Base-by-base conservation (phyloP, 805 yeast species). In the Ogataea haglerorum region DNA sequence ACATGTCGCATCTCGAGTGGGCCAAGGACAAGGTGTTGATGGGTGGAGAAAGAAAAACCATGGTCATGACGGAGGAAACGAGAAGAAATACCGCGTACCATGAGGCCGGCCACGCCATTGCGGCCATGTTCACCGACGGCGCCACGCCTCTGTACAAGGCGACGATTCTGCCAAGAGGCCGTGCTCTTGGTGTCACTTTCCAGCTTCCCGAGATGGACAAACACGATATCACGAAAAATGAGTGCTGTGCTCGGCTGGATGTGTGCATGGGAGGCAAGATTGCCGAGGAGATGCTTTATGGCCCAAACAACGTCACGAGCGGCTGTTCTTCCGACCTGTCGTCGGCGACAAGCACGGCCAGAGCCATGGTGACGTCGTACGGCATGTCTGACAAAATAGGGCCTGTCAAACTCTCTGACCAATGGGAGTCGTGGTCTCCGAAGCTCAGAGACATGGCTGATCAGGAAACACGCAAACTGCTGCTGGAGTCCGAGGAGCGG, bases 201-300 rank as follows among this genome's bases (percentile, higher is more conserved):
- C 98, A 91, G 65, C 76, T 93, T 51, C 99, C 99, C 3, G 98
- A 93, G 61, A 88, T 90, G 91, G 99, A 93, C 67, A 91, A 93
- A 69, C 89, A 86, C 46, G 98, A 91, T 58, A 85, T 86, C 65
- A 88, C 96, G 23, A 85, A 78, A 61, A 78, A 74, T 46, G 98
- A 93, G 65, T 86, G 96, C 61, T 72, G 83, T 49, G 96, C 98
- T 0, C 73, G 95, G 48, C 67, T 93, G 51, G 99, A 93, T 63
- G 99, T 93, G 36, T 89, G 96, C 61, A 93, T 93, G 99, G 99
- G 99, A 46, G 99, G 99, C 49, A 90, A 90, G 63, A 81, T 89
- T 43, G 99, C 99, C 22, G 99, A 93, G 69, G 97, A 91, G 60
- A 70, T 87, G 72, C 74, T 85, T 36, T 86, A 87, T 58, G 99